These are phyloP conservation scores for Solanum rostratum DNA, from an alignment of 257 asterid species.

Conservation along the genomic window DNA sequence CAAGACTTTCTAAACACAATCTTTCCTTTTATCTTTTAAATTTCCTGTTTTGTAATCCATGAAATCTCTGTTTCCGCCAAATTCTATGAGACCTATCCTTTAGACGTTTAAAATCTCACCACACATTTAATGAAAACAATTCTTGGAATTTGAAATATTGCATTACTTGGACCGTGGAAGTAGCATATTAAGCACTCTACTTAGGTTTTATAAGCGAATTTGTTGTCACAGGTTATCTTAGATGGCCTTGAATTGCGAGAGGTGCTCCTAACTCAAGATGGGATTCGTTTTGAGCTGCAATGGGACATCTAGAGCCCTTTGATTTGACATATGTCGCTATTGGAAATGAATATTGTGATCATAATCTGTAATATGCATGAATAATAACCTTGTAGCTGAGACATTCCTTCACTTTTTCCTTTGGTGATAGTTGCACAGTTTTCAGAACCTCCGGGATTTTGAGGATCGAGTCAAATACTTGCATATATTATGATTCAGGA, in stretches of 20 bases:
- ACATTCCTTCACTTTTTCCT: not conserved
- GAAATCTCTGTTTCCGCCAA: not conserved
- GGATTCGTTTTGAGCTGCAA: conserved; percentile 82
- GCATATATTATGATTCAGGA: conserved; percentile 32
- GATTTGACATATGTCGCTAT: conserved; percentile 84
- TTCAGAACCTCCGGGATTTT: not conserved
- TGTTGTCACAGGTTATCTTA: conserved; percentile 48
- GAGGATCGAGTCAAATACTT: not conserved
- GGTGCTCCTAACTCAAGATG: conserved; percentile 68
- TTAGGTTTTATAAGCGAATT: not conserved
- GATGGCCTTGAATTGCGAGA: conserved; percentile 83
- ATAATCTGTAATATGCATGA: not conserved
- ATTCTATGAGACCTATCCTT: not conserved
- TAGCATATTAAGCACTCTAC: not conserved
- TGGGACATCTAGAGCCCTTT: conserved; percentile 92
- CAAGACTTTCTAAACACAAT: not conserved
- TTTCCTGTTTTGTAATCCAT: not conserved
- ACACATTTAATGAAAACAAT: not conserved
- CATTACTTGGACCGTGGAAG: not conserved
- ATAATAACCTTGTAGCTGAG: not conserved
- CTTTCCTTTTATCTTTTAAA: not conserved
- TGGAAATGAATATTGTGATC: conserved; percentile 76
- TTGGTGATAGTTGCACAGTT: not conserved
- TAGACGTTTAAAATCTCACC: not conserved
- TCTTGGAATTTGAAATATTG: not conserved